Percentiles rank a stretch among this genome's conserved stretches.
These are phyloP conservation scores for Nannizzia gypsea DNA, from an alignment of 2,329 filamentous ascomycete genomes.

Conservation along the genomic window DNA sequence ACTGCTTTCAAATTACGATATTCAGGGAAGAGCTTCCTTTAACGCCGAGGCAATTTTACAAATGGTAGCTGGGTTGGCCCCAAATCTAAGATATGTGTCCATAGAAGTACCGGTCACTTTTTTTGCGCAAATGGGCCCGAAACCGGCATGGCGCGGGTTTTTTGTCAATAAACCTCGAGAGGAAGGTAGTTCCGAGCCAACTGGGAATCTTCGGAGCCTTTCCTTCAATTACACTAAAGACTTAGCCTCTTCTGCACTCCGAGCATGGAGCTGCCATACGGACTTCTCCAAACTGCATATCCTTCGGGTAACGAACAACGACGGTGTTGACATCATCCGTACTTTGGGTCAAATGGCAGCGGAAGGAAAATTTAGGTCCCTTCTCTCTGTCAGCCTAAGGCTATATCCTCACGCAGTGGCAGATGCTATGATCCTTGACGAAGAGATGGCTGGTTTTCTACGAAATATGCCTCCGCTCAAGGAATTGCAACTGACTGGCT, in stretches of 20 bases:
- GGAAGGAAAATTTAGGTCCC: background rate
- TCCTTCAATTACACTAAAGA: no score
- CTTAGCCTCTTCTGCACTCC: no score
- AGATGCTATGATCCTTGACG: background rate
- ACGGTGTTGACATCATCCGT: background rate
- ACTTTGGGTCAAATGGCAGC: background rate
- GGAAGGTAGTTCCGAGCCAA: no score
- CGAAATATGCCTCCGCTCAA: background rate
- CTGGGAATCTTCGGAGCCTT: no score
- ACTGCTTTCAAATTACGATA: background rate
- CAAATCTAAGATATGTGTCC: background rate
- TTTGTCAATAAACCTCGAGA: background rate
- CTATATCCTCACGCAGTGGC: background rate
- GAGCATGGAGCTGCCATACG: no score
- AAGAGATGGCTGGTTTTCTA: background rate
- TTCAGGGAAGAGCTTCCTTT: background rate
- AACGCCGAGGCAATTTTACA: background rate
- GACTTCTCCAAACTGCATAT: background rate
- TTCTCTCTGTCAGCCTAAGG: background rate
- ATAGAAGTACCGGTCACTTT: background rate
- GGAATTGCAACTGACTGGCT: background rate
- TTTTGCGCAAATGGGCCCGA: background rate
- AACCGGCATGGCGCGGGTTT: background rate
- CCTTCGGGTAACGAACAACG: no score
- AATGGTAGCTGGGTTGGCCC: background rate